Evolutionary conservation across 768 basidiomycete species (phyloP).

Genomic region (Coprinellus aureogranulatus): DNA sequence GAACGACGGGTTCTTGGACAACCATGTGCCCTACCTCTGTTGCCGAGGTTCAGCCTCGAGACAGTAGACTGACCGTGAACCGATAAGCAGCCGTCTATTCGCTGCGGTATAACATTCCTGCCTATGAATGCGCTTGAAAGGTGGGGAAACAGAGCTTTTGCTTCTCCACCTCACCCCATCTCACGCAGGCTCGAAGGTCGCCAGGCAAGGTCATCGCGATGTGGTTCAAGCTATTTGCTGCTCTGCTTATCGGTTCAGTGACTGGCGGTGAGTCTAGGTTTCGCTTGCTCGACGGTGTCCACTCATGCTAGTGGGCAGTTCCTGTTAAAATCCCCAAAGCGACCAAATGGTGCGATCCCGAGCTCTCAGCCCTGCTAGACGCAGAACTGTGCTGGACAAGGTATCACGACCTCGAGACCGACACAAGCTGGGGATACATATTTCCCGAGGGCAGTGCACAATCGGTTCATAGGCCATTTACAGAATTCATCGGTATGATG

Average conservation of each 20-base stretch:
- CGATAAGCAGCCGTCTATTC: too few species aligned
- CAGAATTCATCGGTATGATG: conserved; percentile 10
- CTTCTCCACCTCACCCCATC: too few species aligned
- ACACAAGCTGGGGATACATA: conserved; percentile 5
- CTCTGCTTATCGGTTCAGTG: background rate
- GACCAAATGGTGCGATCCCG: background rate
- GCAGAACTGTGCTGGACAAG: background rate
- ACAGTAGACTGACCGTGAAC: too few species aligned
- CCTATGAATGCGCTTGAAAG: too few species aligned
- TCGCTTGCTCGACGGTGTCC: background rate
- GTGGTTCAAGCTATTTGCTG: background rate
- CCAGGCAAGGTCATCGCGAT: background rate
- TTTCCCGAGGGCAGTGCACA: background rate
- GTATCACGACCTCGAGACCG: background rate
- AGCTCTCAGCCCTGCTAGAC: background rate
- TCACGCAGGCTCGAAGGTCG: background rate
- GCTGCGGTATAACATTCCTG: too few species aligned
- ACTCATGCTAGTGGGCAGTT: background rate
- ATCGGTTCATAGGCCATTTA: background rate
- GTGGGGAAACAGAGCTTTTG: too few species aligned
- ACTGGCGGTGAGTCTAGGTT: background rate
- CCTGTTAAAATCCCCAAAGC: background rate
- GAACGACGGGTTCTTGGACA: too few species aligned
- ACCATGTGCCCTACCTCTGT: too few species aligned
- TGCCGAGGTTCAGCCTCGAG: too few species aligned